Base-by-base conservation (phyloP, 352 stramenopile genomes). In the Pythium graminicola region DNA sequence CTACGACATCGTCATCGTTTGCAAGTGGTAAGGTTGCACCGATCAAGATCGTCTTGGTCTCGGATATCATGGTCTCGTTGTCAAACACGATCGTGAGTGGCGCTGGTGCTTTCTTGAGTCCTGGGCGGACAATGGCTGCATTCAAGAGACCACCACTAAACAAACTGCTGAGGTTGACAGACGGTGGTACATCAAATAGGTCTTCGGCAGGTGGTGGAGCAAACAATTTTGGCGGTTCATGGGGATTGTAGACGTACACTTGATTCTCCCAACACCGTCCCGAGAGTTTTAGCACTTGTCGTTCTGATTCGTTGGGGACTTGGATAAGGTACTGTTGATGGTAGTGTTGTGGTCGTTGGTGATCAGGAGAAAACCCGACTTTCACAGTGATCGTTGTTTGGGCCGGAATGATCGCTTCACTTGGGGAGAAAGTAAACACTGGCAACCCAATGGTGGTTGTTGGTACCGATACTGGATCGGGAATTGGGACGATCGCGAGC, bases 211-310 rank as follows among this genome's bases (percentile, higher is more conserved):
- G 43, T 13, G 58, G 50, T 7, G 50, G 46, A 3, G 50, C 60
- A 7, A 60, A 44, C 7, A 58, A 39, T 23, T 45, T 59, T 1
- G 43, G 26, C 24, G 51, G 23, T 11, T 56, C 16, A 22, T 19
- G 48, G 1, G 66, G 75, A 16, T 65, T 68, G 29, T 76, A 79
- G 6, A 87, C 65, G 51, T 88, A 92, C 3, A 91, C 47, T 33
- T 94, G 81, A 31, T 85, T 80, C 50, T 90, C 81, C 76, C 81
- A 90, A 55, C 81, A 89, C 0, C 77, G 69, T 1, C 77, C 79
- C n/a, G 70, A 64, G 7, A 84, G 24, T 14, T 47, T 58, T 1
- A 89, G 29, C 4, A 88, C 19, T 50, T 92, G 73, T 1, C 72
- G 66, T 40, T 94, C 80, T 4, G 63, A 77, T 43, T 89, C 76